A percentile compares a stretch with the other conserved stretches of the same genome.
Conservation (phyloP, 1,284 basidiomycete species). For the Malassezia slooffiae region DNA sequence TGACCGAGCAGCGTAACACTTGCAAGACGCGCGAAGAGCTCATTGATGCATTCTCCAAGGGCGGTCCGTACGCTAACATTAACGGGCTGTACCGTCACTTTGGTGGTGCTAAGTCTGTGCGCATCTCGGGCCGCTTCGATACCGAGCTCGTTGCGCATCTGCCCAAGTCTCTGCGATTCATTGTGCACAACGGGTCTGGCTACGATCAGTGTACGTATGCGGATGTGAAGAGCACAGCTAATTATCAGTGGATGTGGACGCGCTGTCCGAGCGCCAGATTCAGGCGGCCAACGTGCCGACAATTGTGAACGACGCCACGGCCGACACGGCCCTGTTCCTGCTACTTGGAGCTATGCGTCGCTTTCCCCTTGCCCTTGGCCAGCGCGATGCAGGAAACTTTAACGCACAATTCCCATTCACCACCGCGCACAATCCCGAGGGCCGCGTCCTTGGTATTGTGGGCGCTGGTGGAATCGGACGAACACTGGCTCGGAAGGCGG, state of each 20-base stretch:
- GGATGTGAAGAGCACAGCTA: no score
- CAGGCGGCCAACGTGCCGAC: constrained; percentile 37
- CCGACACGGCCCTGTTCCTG: constrained; percentile 36
- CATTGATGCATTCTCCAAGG: constrained; percentile 16
- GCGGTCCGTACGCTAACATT: constrained; percentile 55
- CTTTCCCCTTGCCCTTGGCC: constrained; percentile 22
- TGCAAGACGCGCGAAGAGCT: constrained; percentile 20
- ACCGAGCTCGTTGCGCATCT: constrained; percentile 25
- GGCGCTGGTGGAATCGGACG: constrained; percentile 39
- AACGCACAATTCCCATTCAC: constrained; percentile 29
- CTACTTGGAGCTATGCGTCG: constrained; percentile 32
- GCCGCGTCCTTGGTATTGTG: constrained; percentile 34
- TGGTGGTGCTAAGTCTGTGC: constrained; percentile 37
- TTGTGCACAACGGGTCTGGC: constrained; percentile 40
- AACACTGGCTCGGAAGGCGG: constrained; percentile 33
- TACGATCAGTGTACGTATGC: constrained; percentile 27
- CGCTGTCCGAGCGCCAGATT: constrained; percentile 19
- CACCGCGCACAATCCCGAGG: constrained; percentile 24
- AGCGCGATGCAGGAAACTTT: constrained; percentile 23
- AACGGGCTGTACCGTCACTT: constrained; percentile 72
- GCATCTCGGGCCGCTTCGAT: constrained; percentile 27
- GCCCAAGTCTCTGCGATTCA: constrained; percentile 22
- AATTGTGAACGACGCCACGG: constrained; percentile 36
- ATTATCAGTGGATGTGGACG: constrained; percentile 20
- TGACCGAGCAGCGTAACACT: constrained; percentile 4